Base-by-base conservation (phyloP, 331 rosid species). In the Malus hybrid region DNA sequence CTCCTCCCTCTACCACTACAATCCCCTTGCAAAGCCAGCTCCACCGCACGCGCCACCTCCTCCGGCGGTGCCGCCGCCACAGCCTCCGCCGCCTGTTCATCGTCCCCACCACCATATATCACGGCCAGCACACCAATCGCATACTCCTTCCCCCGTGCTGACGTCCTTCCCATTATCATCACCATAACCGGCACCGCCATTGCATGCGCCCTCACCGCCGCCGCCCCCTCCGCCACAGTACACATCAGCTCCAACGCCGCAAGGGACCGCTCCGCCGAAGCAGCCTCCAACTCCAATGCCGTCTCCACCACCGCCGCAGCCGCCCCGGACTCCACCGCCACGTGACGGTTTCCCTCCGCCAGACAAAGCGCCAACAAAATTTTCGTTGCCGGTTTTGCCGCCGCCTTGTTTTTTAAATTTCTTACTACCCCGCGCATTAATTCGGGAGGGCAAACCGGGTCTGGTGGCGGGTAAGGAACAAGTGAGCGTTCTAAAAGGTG, bases 41-140 rank as follows among this genome's bases (percentile, higher is more conserved):
- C 93, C 54, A 94, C 96, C 3, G 97, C 99, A 83, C 97, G 95
- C 84, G 93, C 99, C 93, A 94, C 96, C 80, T 88, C 97, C 67
- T 92, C 96, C 0, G 97, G 86, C 12, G 99, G 97, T 3, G 97
- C 95, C 11, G 64, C 79, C 14, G 67, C 72, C 28, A 50, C 67
- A 70, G 82, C 83, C 39, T 13, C 76, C 3, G 72, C 68, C 4
- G 79, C 77, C 9, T 6, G 70, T 6, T 77, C 87, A 8, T 78
- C 83, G 48, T 42, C 48, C 48, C 31, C 88, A 0, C 87, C 86
- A 0, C 86, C 85, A 61, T 87, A 93, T 2, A 93, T 80, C 34
- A 92, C 97, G 2, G 90, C 90, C 31, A 94, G 79, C 20, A 92
- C 93, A n/a, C 97, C 87, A 2, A 94, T 88, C 0, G 96, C 97